phyloP scores from a whole-genome alignment of 2,329 filamentous ascomycete species.

The Simplicillium aogashimaense region DNA sequence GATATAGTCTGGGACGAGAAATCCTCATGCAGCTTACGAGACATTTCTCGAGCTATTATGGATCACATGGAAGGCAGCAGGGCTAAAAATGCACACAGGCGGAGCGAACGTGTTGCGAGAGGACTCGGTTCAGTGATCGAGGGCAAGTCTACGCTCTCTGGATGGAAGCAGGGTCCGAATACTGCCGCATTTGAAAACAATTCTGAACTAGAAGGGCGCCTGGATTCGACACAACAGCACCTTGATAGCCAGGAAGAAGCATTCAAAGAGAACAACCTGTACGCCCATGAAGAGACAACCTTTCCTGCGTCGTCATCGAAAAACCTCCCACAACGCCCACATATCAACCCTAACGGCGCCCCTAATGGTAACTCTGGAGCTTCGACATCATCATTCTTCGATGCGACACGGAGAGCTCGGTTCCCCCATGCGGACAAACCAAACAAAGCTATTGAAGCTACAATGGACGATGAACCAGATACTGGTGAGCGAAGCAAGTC shows the following conservation, averaged over 20 bases:
- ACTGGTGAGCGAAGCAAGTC: background rate
- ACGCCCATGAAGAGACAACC: no score
- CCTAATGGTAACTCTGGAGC: no score
- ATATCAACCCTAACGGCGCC: no score
- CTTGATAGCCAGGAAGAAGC: no score
- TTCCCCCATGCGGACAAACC: background rate
- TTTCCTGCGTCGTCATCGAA: no score
- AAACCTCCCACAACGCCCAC: no score
- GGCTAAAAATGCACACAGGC: constrained; percentile 12
- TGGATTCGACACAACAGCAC: constrained; percentile 7
- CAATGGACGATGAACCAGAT: background rate
- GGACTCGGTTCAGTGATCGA: constrained; percentile 20
- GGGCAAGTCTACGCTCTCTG: constrained; percentile 9
- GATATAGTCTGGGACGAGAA: constrained; percentile 10
- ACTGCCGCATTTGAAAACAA: background rate
- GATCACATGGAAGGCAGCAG: constrained; percentile 17
- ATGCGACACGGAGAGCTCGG: no score
- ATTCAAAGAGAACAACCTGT: no score
- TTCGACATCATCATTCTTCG: no score
- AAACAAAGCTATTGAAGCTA: background rate
- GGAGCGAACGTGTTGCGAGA: constrained; percentile 21
- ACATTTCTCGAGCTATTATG: constrained; percentile 16
- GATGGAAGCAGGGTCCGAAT: background rate
- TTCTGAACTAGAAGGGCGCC: constrained; percentile 1
- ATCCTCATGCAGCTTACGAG: constrained; percentile 11